Conservation (phyloP, 1,284 basidiomycete genomes). For the Microstroma glucosiphilum region DNA sequence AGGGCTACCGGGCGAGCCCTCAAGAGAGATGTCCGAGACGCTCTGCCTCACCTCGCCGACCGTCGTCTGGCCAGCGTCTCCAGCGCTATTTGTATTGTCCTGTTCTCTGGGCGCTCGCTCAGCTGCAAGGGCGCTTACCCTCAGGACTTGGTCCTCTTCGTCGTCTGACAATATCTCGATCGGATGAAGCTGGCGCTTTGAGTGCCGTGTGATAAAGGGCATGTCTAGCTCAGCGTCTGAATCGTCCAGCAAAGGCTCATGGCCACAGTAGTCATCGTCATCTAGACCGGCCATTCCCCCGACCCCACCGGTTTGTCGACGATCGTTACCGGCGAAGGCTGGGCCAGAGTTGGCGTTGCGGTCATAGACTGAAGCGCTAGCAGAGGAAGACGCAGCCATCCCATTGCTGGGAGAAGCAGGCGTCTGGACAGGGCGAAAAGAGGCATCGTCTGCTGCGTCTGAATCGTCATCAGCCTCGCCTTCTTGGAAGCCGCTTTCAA, state of each 20-base stretch:
- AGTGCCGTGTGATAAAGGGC: too few species aligned
- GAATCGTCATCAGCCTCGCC: constrained; percentile 36
- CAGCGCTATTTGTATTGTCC: too few species aligned
- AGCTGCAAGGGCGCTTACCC: too few species aligned
- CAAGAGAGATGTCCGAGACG: too few species aligned
- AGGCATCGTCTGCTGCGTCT: constrained; percentile 22
- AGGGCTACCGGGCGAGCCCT: too few species aligned
- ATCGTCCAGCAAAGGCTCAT: constrained; percentile 24
- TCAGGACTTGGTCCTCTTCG: too few species aligned
- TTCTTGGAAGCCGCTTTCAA: constrained; percentile 42
- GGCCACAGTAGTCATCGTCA: constrained; percentile 11
- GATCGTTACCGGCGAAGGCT: neutral
- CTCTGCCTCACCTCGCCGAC: too few species aligned
- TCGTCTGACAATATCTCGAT: too few species aligned
- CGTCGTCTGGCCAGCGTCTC: too few species aligned
- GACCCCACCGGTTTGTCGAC: neutral
- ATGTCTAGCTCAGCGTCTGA: constrained; percentile 28
- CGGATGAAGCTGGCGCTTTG: too few species aligned
- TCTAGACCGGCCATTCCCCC: too few species aligned
- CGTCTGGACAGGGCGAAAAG: neutral
- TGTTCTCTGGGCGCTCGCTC: too few species aligned
- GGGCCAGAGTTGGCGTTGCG: neutral
- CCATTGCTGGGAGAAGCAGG: neutral
- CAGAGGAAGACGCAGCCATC: neutral
- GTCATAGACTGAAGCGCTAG: neutral